phyloP scores from a whole-genome alignment of 2,329 filamentous ascomycete species.

The Talaromyces sp. region DNA sequence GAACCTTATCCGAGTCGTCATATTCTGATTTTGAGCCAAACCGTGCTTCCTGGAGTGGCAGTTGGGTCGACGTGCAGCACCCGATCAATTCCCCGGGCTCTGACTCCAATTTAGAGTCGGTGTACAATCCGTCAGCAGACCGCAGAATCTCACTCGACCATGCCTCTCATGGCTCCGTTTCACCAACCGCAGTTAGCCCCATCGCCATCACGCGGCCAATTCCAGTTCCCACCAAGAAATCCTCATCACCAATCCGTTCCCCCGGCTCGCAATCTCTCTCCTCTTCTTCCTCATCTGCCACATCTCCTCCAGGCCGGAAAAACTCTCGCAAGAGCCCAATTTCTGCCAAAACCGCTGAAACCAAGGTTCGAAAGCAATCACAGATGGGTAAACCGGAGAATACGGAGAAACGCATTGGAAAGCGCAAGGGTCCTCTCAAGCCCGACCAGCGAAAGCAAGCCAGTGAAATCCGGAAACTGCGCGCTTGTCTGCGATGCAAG shows the following conservation, averaged over 20 bases:
- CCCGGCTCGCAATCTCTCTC: constrained; percentile 55
- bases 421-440: constrained; percentile 80
- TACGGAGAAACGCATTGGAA: constrained; percentile 87
- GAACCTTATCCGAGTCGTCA: constrained; percentile 81
- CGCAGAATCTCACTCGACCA: constrained; percentile 38
- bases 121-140: constrained; percentile 36
- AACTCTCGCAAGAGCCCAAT: constrained; percentile 67
- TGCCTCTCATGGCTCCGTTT: constrained; percentile 38
- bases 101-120: constrained; percentile 63
- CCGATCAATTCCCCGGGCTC: constrained; percentile 80
- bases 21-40: constrained; percentile 62
- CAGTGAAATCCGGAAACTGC: constrained; percentile 90
- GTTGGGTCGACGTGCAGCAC: constrained; percentile 77
- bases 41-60: constrained; percentile 64
- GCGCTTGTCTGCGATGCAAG: constrained; percentile 92
- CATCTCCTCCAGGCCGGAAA: constrained; percentile 63
- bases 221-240: constrained; percentile 43
- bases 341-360: constrained; percentile 73
- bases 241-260: constrained; percentile 54
- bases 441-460: constrained; percentile 95
- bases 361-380: constrained; percentile 70
- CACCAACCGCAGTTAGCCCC: constrained; percentile 56
- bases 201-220: constrained; percentile 64
- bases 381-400: constrained; percentile 74
- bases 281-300: constrained; percentile 59